Base-by-base conservation (phyloP, 2,329 filamentous ascomycete genomes). In the Chaetomium strumarium region DNA sequence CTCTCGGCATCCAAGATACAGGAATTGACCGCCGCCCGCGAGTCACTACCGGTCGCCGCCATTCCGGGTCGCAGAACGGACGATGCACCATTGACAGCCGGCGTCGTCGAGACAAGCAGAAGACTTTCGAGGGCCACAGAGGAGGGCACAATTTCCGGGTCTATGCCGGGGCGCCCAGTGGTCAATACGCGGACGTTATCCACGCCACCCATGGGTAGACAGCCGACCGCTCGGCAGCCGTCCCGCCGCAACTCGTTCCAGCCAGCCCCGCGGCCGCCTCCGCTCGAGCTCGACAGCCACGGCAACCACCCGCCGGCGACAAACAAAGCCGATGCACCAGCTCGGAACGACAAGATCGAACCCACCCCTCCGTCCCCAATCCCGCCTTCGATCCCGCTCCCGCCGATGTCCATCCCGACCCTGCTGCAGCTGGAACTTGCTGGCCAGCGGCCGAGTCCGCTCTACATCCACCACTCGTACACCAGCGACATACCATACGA, bases 401-500 rank as follows among this genome's bases (percentile, higher is more conserved):
- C 82, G 11, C 83, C 83, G 10, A 83, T 85, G 79, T 85, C 82
- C 0, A 74, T 85, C 24, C 81, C 81, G 3, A 85, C 81, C 1
- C 76, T 85, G 46, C 68, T 86, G 2, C 81, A 85, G 61, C 75
- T 86, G 0, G 83, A 85, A 62, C 68, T 86, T 11, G 80, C 83
- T 1, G 79, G 78, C 4, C 75, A 81, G 51, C 72, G 79, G 31
- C 83, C 83, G 5, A 84, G 80, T 44, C 81, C 81, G 7, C 67
- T 85, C n/a, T 85, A 85, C 60, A 84, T 85, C 51, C 76, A 84
- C 61, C 78, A 79, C 55, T 78, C 80, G 0, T 72, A 79, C 42
- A 64, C 75, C 0, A 74, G 69, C 55, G 81, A 84, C 51, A 71
- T 75, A 20, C 90, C 90, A 0, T 97, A 96, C 68, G 93, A 99